Evolutionary conservation across 495 filamentous ascomycete genomes (phyloP).

Genomic region (Beverwykella pulmonaria): DNA sequence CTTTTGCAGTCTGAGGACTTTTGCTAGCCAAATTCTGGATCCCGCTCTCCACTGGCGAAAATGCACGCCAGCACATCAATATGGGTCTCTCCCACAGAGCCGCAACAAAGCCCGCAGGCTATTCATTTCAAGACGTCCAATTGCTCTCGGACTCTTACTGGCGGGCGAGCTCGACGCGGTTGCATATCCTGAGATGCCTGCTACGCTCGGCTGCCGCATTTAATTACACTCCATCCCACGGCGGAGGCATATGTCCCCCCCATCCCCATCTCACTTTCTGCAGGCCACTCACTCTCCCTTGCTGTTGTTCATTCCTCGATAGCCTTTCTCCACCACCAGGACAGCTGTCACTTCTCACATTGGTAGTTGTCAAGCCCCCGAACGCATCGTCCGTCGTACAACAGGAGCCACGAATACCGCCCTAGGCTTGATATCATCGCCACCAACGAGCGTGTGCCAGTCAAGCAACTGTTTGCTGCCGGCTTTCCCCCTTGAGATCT

Average conservation of each 20-base stretch:
- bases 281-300: conserved; percentile 41
- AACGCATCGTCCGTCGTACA: conserved; percentile 37
- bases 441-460: conserved; percentile 36
- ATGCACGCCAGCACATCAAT: conserved; percentile 92
- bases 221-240: conserved; percentile 39
- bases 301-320: conserved; percentile 37
- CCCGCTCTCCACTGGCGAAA: conserved; percentile 63
- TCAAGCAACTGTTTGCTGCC: conserved; percentile 28
- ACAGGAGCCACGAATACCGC: conserved; percentile 38
- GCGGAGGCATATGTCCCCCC: conserved; percentile 34
- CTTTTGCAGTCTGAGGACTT: conserved; percentile 29
- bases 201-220: conserved; percentile 38
- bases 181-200: conserved; percentile 41
- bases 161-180: conserved; percentile 32
- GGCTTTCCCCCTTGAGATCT: conserved; percentile 17
- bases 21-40: conserved; percentile 41
- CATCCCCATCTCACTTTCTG: conserved; percentile 38
- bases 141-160: conserved; percentile 29
- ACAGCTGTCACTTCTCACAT: conserved; percentile 39
- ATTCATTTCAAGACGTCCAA: conserved; percentile 40
- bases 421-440: conserved; percentile 28
- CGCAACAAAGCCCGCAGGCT: conserved; percentile 44
- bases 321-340: conserved; percentile 28
- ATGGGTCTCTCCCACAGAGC: conserved; percentile 45
- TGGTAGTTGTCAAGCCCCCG: conserved; percentile 41